Evolutionary conservation across 2,329 filamentous ascomycete species (phyloP).

Genomic region (Nemania sp.): DNA sequence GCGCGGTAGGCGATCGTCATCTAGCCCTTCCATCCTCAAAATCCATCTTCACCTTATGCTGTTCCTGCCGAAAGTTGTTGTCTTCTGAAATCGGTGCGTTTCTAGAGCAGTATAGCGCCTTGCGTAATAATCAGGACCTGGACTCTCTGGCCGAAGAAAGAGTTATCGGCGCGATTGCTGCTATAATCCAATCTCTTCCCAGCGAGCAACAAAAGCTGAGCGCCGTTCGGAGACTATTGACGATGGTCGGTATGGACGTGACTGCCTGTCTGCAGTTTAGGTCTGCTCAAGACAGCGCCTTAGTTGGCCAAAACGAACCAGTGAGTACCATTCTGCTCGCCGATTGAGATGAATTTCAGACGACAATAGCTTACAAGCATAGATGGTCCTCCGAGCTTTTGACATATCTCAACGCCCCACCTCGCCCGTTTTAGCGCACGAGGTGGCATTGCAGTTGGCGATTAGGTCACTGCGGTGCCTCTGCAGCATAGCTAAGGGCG

Average conservation of each 20-base stretch:
- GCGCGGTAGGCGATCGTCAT: slow-evolving; percentile 64
- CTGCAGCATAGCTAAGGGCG: slow-evolving; percentile 69
- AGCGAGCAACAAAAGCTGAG: slow-evolving; percentile 58
- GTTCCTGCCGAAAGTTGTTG: slow-evolving; percentile 72
- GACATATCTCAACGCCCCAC: slow-evolving; percentile 35
- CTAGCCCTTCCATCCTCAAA: slow-evolving; percentile 72
- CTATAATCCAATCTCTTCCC: slow-evolving; percentile 73
- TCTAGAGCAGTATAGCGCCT: slow-evolving; percentile 70
- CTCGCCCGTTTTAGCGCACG: slow-evolving; percentile 38
- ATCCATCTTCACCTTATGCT: slow-evolving; percentile 75
- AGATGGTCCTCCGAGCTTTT: slow-evolving; percentile 39
- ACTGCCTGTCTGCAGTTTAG: slow-evolving; percentile 47
- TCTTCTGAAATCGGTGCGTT: slow-evolving; percentile 70
- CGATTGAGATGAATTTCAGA: slow-evolving; percentile 13
- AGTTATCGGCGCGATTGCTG: slow-evolving; percentile 74
- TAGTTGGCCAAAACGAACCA: slow-evolving; percentile 34
- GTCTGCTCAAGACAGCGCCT: slow-evolving; percentile 31
- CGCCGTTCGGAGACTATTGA: slow-evolving; percentile 62
- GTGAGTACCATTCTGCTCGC: slow-evolving; percentile 30
- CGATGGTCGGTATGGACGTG: slow-evolving; percentile 67
- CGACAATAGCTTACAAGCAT: slow-evolving; percentile 31
- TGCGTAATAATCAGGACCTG: slow-evolving; percentile 62
- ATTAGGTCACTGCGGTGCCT: slow-evolving; percentile 69
- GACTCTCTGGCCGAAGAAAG: slow-evolving; percentile 74
- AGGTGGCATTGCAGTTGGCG: slow-evolving; percentile 54